Base-by-base conservation (phyloP, 2,329 filamentous ascomycete genomes). In the Alternaria burnsii region DNA sequence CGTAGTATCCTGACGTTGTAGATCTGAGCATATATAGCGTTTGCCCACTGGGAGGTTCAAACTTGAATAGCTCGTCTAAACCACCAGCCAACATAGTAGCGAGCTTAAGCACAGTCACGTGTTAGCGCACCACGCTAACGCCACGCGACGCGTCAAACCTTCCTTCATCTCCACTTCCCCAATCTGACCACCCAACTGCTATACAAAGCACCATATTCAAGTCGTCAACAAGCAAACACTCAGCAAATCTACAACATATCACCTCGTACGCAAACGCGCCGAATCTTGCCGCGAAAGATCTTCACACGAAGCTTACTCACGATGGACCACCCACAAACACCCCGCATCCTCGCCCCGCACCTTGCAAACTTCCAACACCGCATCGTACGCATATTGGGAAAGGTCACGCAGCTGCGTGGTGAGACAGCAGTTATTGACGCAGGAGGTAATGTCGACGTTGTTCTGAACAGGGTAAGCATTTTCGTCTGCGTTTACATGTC, bases 321-420 rank as follows among this genome's bases (percentile, higher is more conserved):
- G 55, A 76, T 76, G 74, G 75, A 77, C 54, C 69, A 74, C 65
- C 74, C 73, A 1, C 74, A 76, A 69, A 89, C 93, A 50, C 94
- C 95, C 30, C 93, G 95, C 78, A 88, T 97, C 77, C 92, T 91
- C 48, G 91, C 91, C 54, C 82, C 85, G 41, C 91, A 94, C 80
- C 90, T 98, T 59, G 88, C 93, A 76, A 85, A 85, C 73, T 97
- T 94, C 81, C 79, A 81, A 51, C 80, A 86, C 74, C 82, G 87
- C 67, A 91, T 91, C 63, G 91, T 98, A 64, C 93, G 93, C 71
- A 84, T 98, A 56, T 85, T 97, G 5, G 95, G 95, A 72, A 93
- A 91, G 72, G 93, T 98, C 47, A 86, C 87, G 4, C 89, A 95
- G 72, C 84, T 98, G 24, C 89, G 89, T 52, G 94, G 94, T 68